Percentiles rank a stretch among this genome's conserved stretches.
Conservation (phyloP, 345 rosid species). For the Dimocarpus longan region DNA sequence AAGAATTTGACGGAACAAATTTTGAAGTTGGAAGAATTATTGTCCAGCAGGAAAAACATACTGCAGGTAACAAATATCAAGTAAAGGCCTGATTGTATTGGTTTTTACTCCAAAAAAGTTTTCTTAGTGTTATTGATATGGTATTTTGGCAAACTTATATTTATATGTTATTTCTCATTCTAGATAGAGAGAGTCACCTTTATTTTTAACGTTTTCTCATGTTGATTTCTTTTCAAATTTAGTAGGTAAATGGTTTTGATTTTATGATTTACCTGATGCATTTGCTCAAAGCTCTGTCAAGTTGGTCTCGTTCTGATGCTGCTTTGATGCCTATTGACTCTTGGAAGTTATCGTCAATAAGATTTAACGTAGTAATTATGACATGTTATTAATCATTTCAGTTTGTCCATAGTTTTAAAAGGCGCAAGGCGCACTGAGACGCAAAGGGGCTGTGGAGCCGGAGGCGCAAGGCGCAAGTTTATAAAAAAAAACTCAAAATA, state of each 20-base stretch:
- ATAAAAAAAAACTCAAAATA: too few species aligned
- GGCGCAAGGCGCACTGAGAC: too few species aligned
- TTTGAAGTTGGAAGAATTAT: slow-evolving; percentile 63
- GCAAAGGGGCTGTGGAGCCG: too few species aligned
- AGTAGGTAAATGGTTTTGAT: not conserved
- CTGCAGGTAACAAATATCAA: slow-evolving; percentile 56
- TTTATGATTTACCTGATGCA: not conserved
- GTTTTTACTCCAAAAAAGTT: not conserved
- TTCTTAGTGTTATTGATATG: not conserved
- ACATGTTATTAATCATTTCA: not conserved
- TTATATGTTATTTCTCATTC: not conserved
- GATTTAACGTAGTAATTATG: not conserved
- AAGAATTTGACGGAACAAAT: slow-evolving; percentile 66
- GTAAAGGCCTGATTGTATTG: slow-evolving; percentile 9
- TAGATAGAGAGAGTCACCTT: not conserved
- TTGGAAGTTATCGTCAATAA: not conserved
- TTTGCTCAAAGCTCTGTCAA: not conserved
- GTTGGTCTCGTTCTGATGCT: not conserved
- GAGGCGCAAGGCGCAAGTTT: too few species aligned
- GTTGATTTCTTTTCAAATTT: not conserved
- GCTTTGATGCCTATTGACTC: not conserved
- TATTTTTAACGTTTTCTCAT: not conserved
- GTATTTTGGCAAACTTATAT: not conserved
- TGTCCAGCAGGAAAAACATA: slow-evolving; percentile 73
- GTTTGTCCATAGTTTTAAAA: too few species aligned